phyloP scores from a whole-genome alignment of 441 rosid genomes.

The Populus hybrid region DNA sequence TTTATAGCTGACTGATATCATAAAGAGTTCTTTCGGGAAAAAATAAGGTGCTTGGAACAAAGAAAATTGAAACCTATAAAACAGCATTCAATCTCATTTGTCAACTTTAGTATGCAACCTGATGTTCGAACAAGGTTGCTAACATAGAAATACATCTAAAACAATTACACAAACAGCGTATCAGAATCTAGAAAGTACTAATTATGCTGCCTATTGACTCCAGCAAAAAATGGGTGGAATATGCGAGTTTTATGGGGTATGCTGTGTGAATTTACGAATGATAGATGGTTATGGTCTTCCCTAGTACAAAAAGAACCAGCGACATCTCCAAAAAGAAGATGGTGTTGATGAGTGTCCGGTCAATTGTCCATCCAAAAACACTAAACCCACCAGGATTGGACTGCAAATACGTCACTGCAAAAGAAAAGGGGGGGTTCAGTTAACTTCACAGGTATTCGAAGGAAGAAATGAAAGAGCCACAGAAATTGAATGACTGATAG shows the following conservation, averaged over 20 bases:
- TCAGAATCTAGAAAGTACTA: too few species aligned
- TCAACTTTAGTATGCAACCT: too few species aligned
- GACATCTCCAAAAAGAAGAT: conserved; percentile 46
- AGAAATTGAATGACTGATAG: too few species aligned
- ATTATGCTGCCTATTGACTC: neutral
- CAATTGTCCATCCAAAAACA: conserved; percentile 43
- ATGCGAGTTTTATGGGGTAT: too few species aligned
- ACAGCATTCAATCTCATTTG: too few species aligned
- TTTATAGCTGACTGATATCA: neutral
- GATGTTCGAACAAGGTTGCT: too few species aligned
- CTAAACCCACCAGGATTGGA: conserved; percentile 40
- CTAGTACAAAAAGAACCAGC: conserved; percentile 39
- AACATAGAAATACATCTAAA: too few species aligned
- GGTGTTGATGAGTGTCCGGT: conserved; percentile 37
- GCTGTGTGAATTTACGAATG: conserved; percentile 1
- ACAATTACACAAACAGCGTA: too few species aligned
- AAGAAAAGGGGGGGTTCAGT: neutral
- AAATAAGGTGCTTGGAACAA: too few species aligned
- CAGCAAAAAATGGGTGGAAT: neutral
- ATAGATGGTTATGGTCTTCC: conserved; percentile 35
- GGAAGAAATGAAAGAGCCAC: neutral
- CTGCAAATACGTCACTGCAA: conserved; percentile 41
- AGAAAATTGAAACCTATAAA: too few species aligned
- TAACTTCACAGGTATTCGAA: neutral
- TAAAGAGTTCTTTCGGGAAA: too few species aligned